These are phyloP conservation scores for Rhinocladiella mackenziei DNA, from an alignment of 2,329 filamentous ascomycete species.

Conservation along the genomic window DNA sequence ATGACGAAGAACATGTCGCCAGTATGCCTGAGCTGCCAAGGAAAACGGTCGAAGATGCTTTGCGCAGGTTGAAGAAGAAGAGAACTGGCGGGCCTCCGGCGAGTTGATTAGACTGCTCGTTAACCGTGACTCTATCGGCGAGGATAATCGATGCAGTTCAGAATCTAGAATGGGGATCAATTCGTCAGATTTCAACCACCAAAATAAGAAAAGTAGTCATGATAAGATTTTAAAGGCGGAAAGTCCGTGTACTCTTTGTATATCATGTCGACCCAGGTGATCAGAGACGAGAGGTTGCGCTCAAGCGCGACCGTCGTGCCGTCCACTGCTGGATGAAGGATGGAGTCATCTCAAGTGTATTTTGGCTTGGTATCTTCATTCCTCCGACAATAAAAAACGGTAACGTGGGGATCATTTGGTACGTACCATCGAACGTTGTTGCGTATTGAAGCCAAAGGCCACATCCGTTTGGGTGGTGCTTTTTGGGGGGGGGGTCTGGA, in stretches of 20 bases:
- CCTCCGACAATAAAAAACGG: too few relatives aligned
- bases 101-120: too few relatives aligned
- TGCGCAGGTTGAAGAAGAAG: constrained; percentile 40
- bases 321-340: constrained; percentile 18
- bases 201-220: background rate
- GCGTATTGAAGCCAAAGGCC: too few relatives aligned
- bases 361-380: constrained; percentile 14
- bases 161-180: too few relatives aligned
- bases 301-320: background rate
- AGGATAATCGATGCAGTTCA: too few relatives aligned
- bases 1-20: constrained; percentile 36
- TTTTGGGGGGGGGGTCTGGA: too few relatives aligned
- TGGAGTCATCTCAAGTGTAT: constrained; percentile 26
- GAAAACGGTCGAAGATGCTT: constrained; percentile 41
- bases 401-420: too few relatives aligned
- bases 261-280: constrained; percentile 43
- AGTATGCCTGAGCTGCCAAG: constrained; percentile 43
- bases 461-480: too few relatives aligned
- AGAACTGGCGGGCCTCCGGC: too few relatives aligned
- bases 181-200: too few relatives aligned
- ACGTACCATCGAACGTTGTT: too few relatives aligned
- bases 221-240: background rate
- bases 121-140: too few relatives aligned
- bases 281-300: constrained; percentile 2
- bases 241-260: constrained; percentile 59